Evolutionary conservation across 345 rosid genomes (phyloP).

Genomic region (Camelina sativa): DNA sequence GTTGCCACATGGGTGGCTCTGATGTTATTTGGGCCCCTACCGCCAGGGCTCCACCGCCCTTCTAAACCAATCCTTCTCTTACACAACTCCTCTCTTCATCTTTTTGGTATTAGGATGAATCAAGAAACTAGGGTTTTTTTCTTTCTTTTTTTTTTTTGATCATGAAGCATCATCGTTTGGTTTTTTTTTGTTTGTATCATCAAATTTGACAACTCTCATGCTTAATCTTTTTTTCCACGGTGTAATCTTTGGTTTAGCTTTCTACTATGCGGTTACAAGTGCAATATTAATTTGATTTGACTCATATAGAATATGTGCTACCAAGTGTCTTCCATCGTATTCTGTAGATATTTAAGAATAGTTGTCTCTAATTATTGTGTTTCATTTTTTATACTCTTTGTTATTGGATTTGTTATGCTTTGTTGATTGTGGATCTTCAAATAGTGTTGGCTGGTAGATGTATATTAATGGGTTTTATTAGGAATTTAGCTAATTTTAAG

Average conservation of each 20-base stretch:
- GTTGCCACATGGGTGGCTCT: constrained; percentile 59
- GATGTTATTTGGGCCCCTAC: constrained; percentile 84
- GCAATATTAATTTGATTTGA: neutral
- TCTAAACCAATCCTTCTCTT: constrained; percentile 41
- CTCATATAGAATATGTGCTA: neutral
- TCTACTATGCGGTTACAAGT: neutral
- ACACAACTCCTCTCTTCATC: neutral
- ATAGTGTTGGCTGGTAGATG: neutral
- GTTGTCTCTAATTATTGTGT: constrained; percentile 1
- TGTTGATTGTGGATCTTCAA: constrained; percentile 2
- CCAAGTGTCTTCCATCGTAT: neutral
- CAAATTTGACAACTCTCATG: neutral
- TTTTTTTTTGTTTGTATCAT: neutral
- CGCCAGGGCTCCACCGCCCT: constrained; percentile 66
- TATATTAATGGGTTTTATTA: neutral
- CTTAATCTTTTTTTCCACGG: neutral
- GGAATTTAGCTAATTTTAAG: neutral
- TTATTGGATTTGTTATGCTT: neutral
- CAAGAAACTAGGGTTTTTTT: constrained; percentile 21
- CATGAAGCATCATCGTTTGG: constrained; percentile 2
- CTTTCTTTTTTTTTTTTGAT: neutral
- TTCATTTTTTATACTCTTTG: neutral
- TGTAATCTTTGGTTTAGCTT: neutral
- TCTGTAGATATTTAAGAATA: neutral
- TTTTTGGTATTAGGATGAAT: neutral